Base-by-base conservation (phyloP, 306 rosid species). In the Rubus parviflorus region DNA sequence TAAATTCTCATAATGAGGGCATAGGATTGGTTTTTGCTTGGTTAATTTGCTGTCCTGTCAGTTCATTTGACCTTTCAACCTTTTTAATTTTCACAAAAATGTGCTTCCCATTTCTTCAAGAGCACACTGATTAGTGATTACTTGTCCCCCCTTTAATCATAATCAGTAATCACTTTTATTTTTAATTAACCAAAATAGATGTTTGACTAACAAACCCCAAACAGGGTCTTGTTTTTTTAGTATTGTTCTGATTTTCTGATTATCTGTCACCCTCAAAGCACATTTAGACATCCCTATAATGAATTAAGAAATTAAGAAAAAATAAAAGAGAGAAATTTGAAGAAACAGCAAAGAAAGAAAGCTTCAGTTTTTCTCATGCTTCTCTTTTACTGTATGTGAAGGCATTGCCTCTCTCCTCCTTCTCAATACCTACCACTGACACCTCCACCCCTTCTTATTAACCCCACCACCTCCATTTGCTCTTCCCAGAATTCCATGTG, bases 391-490 rank as follows among this genome's bases (percentile, higher is more conserved):
- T 83, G 80, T 76, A 81, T 88, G 71, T 40, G 52, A 78, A 82
- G 80, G 77, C 72, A 75, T 80, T 78, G 81, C 80, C 68, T 30
- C 35, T 30, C 35, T 30, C 35, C 35, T 30, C 35, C 35, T 30
- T 30, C 35, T 78, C 80, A 74, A 80, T 87, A 90, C 92, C 97
- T 82, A 89, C 89, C 90, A 84, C 89, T 87, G 92, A 89, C 82
- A 89, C 86, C 88, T 88, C 89, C 93, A 84, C 83, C 62, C 80
- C 92, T 86, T 86, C 82, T 87, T 87, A 83, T 81, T 86, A 86
- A 86, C 85, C 89, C 81, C 85, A 78, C 83, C 83, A 73, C 68
- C 78, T 41, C 78, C 82, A 77, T 82, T 78, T 82, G 76, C 49
- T 61, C 75, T 70, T 74, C 88, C 48, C 84, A 75, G 78, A 73